Conservation (phyloP, 2,329 filamentous ascomycete genomes). For the Neocatenulostroma microsporum region DNA sequence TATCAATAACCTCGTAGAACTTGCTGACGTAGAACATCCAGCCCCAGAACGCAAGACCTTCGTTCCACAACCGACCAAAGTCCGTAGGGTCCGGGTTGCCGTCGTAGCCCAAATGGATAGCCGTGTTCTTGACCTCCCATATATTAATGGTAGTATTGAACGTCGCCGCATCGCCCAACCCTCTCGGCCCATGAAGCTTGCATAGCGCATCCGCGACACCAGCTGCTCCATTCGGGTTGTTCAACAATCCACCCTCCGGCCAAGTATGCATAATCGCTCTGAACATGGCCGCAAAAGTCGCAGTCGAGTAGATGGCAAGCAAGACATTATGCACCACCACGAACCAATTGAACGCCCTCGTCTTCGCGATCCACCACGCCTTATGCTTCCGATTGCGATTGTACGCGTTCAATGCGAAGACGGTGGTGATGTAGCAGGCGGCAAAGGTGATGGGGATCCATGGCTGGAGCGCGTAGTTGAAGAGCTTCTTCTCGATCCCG, state of each 20-base stretch:
- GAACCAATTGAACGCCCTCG: constrained; percentile 66
- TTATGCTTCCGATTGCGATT: constrained; percentile 72
- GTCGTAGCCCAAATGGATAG: constrained; percentile 47
- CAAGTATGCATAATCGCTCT: constrained; percentile 61
- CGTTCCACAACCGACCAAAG: constrained; percentile 84
- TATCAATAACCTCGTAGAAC: constrained; percentile 97
- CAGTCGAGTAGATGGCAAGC: constrained; percentile 82
- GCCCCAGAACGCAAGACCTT: constrained; percentile 94
- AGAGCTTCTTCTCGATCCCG: constrained; percentile 40
- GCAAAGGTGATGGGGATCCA: constrained; percentile 49
- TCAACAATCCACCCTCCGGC: constrained; percentile 57
- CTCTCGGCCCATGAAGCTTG: constrained; percentile 77
- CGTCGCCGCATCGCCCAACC: constrained; percentile 70
- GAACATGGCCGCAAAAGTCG: constrained; percentile 86
- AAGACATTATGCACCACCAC: constrained; percentile 90
- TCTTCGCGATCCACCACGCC: constrained; percentile 82
- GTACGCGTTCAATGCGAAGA: constrained; percentile 69
- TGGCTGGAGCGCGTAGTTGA: constrained; percentile 38
- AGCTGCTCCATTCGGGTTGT: constrained; percentile 59
- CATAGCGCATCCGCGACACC: constrained; percentile 77
- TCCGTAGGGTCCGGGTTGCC: constrained; percentile 64
- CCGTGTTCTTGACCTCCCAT: constrained; percentile 59
- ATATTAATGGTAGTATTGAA: constrained; percentile 57
- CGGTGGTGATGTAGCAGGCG: constrained; percentile 67
- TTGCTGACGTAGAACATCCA: constrained; percentile 99